Evolutionary conservation across 139 green algal genomes (phyloP).

Genomic region (Chlorella sp.): DNA sequence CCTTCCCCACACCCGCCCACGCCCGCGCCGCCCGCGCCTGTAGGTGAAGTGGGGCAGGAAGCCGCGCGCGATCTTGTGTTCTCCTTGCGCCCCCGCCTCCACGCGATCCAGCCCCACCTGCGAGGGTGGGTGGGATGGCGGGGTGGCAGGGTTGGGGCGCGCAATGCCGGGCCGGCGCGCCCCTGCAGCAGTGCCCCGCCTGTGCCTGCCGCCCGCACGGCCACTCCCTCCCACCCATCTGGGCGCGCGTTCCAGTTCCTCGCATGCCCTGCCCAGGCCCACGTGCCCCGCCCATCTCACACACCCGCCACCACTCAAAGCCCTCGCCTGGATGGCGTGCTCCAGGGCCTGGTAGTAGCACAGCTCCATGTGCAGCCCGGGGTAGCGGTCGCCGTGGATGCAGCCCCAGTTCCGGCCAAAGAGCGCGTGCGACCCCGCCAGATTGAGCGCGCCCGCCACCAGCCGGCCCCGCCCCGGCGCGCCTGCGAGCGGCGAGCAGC

Average conservation of each 20-base stretch:
- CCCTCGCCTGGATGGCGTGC: constrained; percentile 9
- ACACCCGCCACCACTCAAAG: constrained; percentile 13
- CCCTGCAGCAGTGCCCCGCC: too few relatives aligned
- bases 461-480: constrained; percentile 22
- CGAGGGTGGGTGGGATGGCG: not conserved
- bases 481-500: not conserved
- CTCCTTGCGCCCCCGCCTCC: constrained; percentile 91
- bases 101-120: constrained; percentile 65
- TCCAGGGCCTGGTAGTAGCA: constrained; percentile 89
- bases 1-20: too few relatives aligned
- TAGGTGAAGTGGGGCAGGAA: constrained; percentile 88
- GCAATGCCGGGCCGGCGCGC: too few relatives aligned
- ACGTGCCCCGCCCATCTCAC: not conserved
- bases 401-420: constrained; percentile 93
- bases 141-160: not conserved
- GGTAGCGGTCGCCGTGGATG: constrained; percentile 44
- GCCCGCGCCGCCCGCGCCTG: too few relatives aligned
- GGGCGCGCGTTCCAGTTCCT: not conserved
- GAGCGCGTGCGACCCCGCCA: constrained; percentile 81
- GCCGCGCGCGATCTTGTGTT: constrained; percentile 93
- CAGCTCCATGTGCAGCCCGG: constrained; percentile 91
- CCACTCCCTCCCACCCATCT: too few relatives aligned
- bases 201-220: too few relatives aligned
- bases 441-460: constrained; percentile 88
- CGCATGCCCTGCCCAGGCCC: not conserved